Evolutionary conservation across 2,329 filamentous ascomycete species (phyloP).

Genomic region (Alternaria gaisen): DNA sequence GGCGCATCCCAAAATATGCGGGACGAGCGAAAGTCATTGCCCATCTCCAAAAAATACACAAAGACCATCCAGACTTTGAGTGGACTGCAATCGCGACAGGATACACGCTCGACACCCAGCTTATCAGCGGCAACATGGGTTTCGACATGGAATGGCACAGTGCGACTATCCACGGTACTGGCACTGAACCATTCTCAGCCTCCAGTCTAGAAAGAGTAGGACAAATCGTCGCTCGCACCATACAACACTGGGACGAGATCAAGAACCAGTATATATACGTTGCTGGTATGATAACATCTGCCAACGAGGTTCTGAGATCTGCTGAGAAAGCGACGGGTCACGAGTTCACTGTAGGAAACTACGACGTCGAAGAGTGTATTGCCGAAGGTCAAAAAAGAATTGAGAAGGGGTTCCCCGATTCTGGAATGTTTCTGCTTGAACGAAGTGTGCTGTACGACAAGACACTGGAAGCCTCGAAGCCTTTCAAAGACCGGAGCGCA

Average conservation of each 20-base stretch:
- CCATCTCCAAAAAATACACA: conserved; percentile 34
- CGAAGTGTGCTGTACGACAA: conserved; percentile 51
- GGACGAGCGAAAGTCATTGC: conserved; percentile 43
- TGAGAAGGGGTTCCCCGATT: conserved; percentile 49
- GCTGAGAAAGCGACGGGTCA: conserved; percentile 39
- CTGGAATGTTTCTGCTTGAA: conserved; percentile 52
- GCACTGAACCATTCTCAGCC: conserved; percentile 47
- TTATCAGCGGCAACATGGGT: conserved; percentile 48
- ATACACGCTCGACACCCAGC: conserved; percentile 41
- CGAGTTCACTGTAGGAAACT: conserved; percentile 43
- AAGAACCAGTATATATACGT: conserved; percentile 50
- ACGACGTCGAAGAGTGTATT: conserved; percentile 47
- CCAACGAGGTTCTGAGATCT: conserved; percentile 42
- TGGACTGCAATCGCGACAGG: conserved; percentile 50
- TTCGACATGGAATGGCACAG: conserved; percentile 53
- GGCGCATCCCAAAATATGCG: conserved; percentile 39
- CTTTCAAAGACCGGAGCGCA: conserved; percentile 39
- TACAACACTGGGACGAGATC: conserved; percentile 45
- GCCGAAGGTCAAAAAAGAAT: conserved; percentile 48
- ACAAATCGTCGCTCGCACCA: conserved; percentile 33
- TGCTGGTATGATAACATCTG: conserved; percentile 42
- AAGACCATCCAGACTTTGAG: conserved; percentile 28
- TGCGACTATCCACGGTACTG: conserved; percentile 49
- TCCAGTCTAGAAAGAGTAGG: conserved; percentile 47
- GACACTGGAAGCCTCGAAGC: conserved; percentile 27